Evolutionary conservation across 345 rosid species (phyloP).

Genomic region (Gossypium arboreum): DNA sequence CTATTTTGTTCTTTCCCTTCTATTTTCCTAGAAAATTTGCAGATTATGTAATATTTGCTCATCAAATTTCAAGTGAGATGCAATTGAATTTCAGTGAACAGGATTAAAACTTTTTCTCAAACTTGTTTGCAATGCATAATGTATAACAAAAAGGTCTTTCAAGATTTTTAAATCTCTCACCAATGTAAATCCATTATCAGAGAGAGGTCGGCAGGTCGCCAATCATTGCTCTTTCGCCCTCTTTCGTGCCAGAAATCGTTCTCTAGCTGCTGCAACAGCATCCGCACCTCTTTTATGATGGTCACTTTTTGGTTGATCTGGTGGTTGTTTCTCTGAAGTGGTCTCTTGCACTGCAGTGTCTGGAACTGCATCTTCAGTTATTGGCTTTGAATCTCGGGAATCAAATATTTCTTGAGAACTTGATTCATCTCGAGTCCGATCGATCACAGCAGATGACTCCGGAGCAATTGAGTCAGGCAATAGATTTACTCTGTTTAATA

Average conservation of each 20-base stretch:
- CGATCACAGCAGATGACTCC: conserved; percentile 26
- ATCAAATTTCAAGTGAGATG: no score
- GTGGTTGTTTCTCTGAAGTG: conserved; percentile 27
- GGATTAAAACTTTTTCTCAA: not conserved
- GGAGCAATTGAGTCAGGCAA: conserved; percentile 18
- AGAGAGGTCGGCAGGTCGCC: not conserved
- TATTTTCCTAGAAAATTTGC: not conserved
- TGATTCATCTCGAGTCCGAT: conserved; percentile 25
- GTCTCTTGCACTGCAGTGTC: conserved; percentile 26
- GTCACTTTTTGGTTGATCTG: conserved; percentile 35
- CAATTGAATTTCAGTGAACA: not conserved
- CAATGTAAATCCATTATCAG: not conserved
- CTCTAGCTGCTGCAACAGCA: conserved; percentile 76
- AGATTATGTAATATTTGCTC: not conserved
- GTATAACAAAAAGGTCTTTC: not conserved
- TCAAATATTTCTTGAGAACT: conserved; percentile 24
- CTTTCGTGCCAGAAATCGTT: conserved; percentile 78
- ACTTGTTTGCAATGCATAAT: not conserved
- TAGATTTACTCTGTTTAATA: conserved; percentile 18
- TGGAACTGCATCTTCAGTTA: conserved; percentile 24
- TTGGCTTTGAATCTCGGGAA: conserved; percentile 29
- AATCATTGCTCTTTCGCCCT: conserved; percentile 47
- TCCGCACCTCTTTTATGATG: conserved; percentile 69
- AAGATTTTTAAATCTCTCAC: not conserved
- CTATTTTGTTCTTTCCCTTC: not conserved